These are phyloP conservation scores for Glycine tomentella DNA, from an alignment of 306 rosid species.

Conservation along the genomic window DNA sequence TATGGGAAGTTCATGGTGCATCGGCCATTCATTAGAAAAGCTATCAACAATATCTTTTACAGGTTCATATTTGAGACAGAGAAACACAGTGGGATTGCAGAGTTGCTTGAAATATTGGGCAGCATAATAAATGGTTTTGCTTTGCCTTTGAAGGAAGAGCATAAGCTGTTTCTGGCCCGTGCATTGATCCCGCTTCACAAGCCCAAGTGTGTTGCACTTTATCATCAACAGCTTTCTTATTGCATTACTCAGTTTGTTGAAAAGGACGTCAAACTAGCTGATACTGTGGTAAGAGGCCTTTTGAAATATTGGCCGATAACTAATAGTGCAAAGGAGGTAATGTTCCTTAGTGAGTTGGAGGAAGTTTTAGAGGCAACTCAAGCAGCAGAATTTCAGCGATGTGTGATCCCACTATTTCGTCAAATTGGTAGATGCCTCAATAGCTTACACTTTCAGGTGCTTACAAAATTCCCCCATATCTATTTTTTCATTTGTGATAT, in stretches of 20 bases:
- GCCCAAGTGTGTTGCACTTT: conserved; percentile 66
- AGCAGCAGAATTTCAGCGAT: conserved; percentile 67
- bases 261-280: conserved; percentile 72
- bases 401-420: conserved; percentile 66
- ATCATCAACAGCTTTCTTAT: conserved; percentile 70
- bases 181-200: conserved; percentile 74
- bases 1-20: conserved; percentile 79
- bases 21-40: conserved; percentile 71
- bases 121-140: conserved; percentile 74
- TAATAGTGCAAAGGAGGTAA: conserved; percentile 72
- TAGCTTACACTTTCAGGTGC: conserved; percentile 78
- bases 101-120: conserved; percentile 71
- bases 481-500: neutral
- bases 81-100: conserved; percentile 69
- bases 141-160: conserved; percentile 78
- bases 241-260: conserved; percentile 72
- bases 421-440: conserved; percentile 65
- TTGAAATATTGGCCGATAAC: conserved; percentile 71
- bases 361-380: conserved; percentile 70
- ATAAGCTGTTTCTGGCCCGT: conserved; percentile 70
- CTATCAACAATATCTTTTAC: conserved; percentile 69
- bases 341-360: conserved; percentile 74
- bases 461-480: neutral
- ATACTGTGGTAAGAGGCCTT: conserved; percentile 67
- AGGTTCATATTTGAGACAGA: conserved; percentile 71